Conservation (phyloP, 495 filamentous ascomycete species). For the Penicillium angulare region DNA sequence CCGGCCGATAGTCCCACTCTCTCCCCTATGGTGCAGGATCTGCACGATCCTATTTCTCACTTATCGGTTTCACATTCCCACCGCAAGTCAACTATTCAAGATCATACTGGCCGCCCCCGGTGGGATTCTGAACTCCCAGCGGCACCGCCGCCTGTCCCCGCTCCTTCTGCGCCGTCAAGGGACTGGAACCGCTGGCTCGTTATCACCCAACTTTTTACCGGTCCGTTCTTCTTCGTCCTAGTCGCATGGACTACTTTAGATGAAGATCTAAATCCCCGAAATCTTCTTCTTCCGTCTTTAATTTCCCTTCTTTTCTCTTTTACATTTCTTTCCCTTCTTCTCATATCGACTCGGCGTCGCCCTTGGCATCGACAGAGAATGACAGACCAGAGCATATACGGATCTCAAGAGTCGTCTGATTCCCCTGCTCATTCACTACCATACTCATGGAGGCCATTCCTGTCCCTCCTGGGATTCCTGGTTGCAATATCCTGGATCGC, state of each 20-base stretch:
- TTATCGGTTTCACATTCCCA: constrained; percentile 12
- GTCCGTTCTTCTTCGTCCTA: constrained; percentile 77
- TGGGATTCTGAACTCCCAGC: constrained; percentile 45
- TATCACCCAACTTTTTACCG: constrained; percentile 78
- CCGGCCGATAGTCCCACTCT: constrained; percentile 46
- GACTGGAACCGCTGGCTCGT: constrained; percentile 93
- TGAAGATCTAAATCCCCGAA: constrained; percentile 44
- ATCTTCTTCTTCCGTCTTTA: constrained; percentile 62
- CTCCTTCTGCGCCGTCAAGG: constrained; percentile 29
- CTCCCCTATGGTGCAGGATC: constrained; percentile 15
- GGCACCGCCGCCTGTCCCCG: constrained; percentile 20
- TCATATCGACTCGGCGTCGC: constrained; percentile 54
- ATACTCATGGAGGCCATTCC: constrained; percentile 61
- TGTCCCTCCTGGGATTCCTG: constrained; percentile 88
- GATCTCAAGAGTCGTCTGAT: constrained; percentile 1
- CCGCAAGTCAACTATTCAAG: constrained; percentile 13
- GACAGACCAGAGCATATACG: background rate
- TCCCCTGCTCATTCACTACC: constrained; percentile 48
- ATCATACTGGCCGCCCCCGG: constrained; percentile 21
- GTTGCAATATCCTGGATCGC: constrained; percentile 95
- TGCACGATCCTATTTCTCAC: constrained; percentile 7
- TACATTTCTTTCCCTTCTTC: constrained; percentile 57
- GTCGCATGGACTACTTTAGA: constrained; percentile 72
- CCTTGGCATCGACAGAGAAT: constrained; percentile 18
- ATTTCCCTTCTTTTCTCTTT: constrained; percentile 71